Conservation (phyloP, 1,139 yeast genomes). For the Geotrichum candidum region DNA sequence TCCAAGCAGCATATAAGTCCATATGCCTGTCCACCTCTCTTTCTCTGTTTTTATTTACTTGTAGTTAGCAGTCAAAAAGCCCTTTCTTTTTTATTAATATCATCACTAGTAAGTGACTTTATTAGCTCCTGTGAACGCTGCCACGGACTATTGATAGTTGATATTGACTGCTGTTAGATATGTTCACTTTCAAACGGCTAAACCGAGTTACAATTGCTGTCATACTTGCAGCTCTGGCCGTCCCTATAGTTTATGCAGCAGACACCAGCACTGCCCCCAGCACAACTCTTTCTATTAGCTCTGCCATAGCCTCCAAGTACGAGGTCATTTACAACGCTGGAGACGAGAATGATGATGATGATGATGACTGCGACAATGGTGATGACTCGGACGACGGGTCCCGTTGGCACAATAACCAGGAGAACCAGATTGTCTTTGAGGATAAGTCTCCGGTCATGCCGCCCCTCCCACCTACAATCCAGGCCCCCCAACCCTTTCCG, state of each 20-base stretch:
- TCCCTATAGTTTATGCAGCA: neutral
- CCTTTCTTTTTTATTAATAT: neutral
- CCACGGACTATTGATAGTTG: neutral
- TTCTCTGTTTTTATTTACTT: neutral
- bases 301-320: neutral
- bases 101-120: neutral
- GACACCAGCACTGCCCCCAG: neutral
- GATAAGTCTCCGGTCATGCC: neutral
- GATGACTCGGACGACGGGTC: slow-evolving; percentile 32
- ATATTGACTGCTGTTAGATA: neutral
- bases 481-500: slow-evolving; percentile 44
- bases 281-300: neutral
- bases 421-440: neutral
- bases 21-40: neutral
- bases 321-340: neutral
- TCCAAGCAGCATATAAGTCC: neutral
- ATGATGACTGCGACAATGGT: slow-evolving; percentile 31
- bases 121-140: too few relatives aligned
- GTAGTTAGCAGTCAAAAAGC: neutral
- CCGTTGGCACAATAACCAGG: slow-evolving; percentile 21
- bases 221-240: neutral
- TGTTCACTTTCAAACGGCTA: neutral
- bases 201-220: neutral
- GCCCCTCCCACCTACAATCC: slow-evolving; percentile 3
- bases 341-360: slow-evolving; percentile 17